phyloP scores from a whole-genome alignment of 2,329 filamentous ascomycete species.

The Sclerotiophoma versabilis region DNA sequence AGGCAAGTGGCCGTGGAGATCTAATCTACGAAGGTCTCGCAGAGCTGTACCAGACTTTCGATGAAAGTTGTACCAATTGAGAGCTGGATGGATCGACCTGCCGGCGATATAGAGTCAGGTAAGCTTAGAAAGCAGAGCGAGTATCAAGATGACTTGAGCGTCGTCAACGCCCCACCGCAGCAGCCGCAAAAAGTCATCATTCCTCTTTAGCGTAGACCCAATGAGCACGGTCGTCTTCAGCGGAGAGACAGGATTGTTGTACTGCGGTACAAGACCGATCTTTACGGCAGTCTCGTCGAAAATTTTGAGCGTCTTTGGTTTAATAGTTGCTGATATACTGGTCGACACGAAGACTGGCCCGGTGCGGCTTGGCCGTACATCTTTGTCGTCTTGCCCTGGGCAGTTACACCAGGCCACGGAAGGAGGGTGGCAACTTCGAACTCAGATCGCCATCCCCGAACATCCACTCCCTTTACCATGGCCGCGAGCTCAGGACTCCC shows the following conservation, averaged over 20 bases:
- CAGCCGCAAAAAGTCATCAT: not conserved
- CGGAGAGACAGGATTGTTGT: not conserved
- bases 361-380: not conserved
- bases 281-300: not conserved
- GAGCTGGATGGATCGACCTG: not conserved
- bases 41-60: not conserved
- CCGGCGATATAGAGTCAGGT: not conserved
- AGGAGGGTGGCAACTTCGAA: constrained; percentile 8
- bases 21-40: not conserved
- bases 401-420: not conserved
- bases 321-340: not conserved
- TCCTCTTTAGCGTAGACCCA: not conserved
- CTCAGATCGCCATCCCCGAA: constrained; percentile 20
- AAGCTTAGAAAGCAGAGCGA: not conserved
- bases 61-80: not conserved
- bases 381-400: not conserved
- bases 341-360: not conserved
- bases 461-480: constrained; percentile 6
- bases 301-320: not conserved
- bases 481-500: constrained; percentile 3
- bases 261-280: not conserved
- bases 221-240: not conserved
- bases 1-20: not conserved
- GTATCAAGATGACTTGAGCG: not conserved
- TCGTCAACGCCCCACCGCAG: not conserved